A percentile compares a stretch with the other conserved stretches of the same genome.
These are phyloP conservation scores for Cyclotella kingstonii DNA, from an alignment of 108 stramenopile species.

Conservation along the genomic window DNA sequence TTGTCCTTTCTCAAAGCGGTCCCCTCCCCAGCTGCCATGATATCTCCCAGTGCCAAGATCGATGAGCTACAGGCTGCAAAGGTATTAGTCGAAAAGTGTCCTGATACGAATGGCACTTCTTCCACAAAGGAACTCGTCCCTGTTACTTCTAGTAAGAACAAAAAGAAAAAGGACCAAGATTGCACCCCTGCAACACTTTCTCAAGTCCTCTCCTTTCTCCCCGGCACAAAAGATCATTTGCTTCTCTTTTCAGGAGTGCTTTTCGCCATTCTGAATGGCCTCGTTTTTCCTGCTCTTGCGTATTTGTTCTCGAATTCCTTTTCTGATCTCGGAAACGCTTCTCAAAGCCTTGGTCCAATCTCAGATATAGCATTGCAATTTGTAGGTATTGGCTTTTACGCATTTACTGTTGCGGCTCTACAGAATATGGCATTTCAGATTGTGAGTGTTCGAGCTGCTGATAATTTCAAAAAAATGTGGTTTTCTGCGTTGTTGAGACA, in stretches of 20 bases:
- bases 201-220: constrained; percentile 44
- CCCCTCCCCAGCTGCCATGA: not conserved
- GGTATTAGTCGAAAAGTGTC: not conserved
- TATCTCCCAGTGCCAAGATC: not conserved
- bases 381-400: constrained; percentile 54
- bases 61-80: not conserved
- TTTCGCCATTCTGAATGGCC: constrained; percentile 33
- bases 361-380: constrained; percentile 51
- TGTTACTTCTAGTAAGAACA: constrained; percentile 10
- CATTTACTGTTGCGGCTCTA: constrained; percentile 42
- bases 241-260: constrained; percentile 30
- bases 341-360: constrained; percentile 29
- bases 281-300: constrained; percentile 52
- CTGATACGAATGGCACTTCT: not conserved
- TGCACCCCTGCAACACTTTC: constrained; percentile 24
- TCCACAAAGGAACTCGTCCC: not conserved
- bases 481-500: constrained; percentile 64
- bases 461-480: constrained; percentile 52
- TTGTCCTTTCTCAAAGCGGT: not conserved
- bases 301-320: constrained; percentile 58
- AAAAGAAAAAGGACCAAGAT: constrained; percentile 11
- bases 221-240: constrained; percentile 15
- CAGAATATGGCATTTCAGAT: constrained; percentile 50
- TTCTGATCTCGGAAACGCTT: constrained; percentile 36
- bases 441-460: constrained; percentile 37